Conservation (phyloP, 2,329 filamentous ascomycete genomes). For the Chaetomium sp. region DNA sequence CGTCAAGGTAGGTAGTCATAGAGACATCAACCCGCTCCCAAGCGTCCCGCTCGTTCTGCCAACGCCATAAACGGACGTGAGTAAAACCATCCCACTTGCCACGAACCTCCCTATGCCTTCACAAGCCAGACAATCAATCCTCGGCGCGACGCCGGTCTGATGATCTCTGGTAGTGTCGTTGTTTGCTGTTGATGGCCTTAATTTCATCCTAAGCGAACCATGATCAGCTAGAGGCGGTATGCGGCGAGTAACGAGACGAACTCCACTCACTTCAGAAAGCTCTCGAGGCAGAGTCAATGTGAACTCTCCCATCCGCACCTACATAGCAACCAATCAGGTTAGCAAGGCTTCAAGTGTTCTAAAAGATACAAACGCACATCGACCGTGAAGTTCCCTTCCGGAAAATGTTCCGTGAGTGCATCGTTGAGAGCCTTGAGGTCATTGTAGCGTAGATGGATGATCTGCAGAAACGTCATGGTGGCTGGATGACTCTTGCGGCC, state of each 20-base stretch:
- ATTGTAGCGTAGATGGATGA: no score
- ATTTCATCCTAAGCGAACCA: background rate
- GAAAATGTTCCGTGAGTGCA: background rate
- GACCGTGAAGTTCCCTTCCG: background rate
- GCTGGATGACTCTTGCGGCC: no score
- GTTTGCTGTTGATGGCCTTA: background rate
- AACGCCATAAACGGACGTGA: no score
- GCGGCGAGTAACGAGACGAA: background rate
- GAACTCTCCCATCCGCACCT: background rate
- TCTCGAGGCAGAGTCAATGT: background rate
- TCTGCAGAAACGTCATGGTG: no score
- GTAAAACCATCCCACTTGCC: background rate
- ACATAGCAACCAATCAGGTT: background rate
- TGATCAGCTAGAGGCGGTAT: background rate
- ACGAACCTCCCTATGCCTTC: background rate
- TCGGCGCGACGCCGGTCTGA: background rate
- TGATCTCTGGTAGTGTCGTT: background rate
- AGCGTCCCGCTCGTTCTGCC: no score
- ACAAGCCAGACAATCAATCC: background rate
- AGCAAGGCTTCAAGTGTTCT: background rate
- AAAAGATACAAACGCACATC: background rate
- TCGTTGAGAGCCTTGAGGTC: background rate
- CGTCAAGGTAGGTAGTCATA: no score
- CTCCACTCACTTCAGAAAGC: background rate
- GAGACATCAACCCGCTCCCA: no score